Conservation (phyloP, 2,329 filamentous ascomycete genomes). For the Calonectria honghensis region DNA sequence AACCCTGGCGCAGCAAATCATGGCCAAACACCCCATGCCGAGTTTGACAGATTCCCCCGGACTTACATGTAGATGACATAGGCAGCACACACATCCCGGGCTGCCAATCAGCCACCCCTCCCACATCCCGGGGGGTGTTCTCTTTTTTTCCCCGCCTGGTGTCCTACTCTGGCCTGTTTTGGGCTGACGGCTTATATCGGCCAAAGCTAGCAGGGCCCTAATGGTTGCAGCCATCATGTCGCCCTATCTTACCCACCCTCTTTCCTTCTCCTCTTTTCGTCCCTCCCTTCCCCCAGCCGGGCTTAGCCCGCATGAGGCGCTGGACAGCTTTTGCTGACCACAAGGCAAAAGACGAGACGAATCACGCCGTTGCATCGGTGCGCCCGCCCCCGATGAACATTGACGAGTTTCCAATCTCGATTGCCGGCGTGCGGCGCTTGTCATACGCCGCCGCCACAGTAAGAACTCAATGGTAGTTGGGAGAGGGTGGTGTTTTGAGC, state of each 20-base stretch:
- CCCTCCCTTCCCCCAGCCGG: neutral
- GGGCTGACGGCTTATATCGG: neutral
- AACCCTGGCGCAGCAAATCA: slow-evolving; percentile 6
- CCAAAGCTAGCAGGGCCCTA: neutral
- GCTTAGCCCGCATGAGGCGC: neutral
- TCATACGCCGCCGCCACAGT: slow-evolving; percentile 17
- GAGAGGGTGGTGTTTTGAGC: neutral
- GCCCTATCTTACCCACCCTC: slow-evolving; percentile 15
- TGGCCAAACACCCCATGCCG: neutral
- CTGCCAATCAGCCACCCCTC: neutral
- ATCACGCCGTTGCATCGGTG: neutral
- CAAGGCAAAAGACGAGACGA: neutral
- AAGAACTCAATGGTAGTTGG: slow-evolving; percentile 22
- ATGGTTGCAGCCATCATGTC: slow-evolving; percentile 14
- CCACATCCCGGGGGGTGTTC: slow-evolving; percentile 18
- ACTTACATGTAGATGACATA: neutral
- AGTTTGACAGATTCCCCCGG: neutral
- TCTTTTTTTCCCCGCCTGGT: neutral
- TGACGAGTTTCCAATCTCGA: slow-evolving; percentile 23
- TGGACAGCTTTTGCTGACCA: slow-evolving; percentile 1
- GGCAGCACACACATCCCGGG: neutral
- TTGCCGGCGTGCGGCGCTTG: neutral
- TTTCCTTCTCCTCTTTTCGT: neutral
- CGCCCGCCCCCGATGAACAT: neutral
- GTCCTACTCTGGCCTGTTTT: slow-evolving; percentile 11